Conservation (phyloP, 192 early-diverging fungal species). For the Backusella morwellensis region DNA sequence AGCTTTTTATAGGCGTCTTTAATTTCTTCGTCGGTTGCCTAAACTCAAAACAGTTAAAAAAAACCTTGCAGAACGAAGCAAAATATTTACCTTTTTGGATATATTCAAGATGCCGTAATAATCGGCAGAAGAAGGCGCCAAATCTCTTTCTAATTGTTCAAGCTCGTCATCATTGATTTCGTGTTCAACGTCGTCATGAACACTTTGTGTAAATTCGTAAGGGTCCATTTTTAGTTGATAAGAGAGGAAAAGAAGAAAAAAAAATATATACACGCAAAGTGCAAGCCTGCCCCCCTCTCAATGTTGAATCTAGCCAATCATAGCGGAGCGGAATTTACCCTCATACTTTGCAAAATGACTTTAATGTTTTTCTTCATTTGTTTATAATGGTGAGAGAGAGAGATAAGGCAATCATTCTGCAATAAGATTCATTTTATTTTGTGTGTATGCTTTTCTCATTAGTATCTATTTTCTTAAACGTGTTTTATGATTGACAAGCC, state of each 20-base stretch:
- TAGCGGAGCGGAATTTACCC: no score
- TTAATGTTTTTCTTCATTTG: no score
- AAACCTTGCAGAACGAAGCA: not conserved
- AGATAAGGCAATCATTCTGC: no score
- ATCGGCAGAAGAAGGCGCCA: conserved; percentile 45
- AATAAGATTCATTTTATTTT: no score
- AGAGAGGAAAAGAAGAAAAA: not conserved
- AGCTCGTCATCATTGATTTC: conserved; percentile 31
- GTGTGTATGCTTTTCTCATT: no score
- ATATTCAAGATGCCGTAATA: conserved; percentile 70
- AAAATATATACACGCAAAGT: not conserved
- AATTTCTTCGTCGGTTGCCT: conserved; percentile 64
- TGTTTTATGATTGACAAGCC: no score
- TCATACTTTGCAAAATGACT: no score
- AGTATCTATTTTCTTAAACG: no score
- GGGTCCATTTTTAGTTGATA: conserved; percentile 29
- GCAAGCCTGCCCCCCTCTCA: no score
- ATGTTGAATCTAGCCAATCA: no score
- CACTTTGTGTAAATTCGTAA: conserved; percentile 29
- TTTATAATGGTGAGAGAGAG: no score
- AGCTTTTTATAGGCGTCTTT: conserved; percentile 73
- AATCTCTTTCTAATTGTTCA: conserved; percentile 27
- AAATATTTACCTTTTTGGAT: conserved; percentile 14
- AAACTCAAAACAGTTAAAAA: not conserved
- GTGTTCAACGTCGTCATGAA: not conserved